Percentiles rank a stretch among this genome's conserved stretches.
phyloP scores from a whole-genome alignment of 129 eudicot species.

The Smallanthus sonchifolius region DNA sequence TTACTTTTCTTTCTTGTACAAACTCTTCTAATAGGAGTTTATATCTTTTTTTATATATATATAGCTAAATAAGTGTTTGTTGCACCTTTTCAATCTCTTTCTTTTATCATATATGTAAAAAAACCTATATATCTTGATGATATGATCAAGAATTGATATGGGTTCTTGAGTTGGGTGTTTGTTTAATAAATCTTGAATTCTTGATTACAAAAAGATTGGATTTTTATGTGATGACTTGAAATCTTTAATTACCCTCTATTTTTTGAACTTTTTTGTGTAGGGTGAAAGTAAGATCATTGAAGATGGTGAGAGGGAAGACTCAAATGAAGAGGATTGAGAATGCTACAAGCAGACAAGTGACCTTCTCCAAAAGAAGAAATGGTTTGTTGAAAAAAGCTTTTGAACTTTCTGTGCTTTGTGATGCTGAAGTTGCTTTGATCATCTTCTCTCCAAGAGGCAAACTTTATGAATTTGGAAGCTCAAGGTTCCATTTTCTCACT shows the following conservation, averaged over 20 bases:
- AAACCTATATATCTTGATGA: slow-evolving; percentile 4
- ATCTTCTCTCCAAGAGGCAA: slow-evolving; percentile 9
- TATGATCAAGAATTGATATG: slow-evolving; percentile 22
- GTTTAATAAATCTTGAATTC: slow-evolving; percentile 14
- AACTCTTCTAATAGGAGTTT: slow-evolving; percentile 23
- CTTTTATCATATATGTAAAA: not conserved
- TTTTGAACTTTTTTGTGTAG: not conserved
- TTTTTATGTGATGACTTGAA: not conserved
- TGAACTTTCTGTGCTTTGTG: slow-evolving; percentile 65
- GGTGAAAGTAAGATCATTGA: not conserved
- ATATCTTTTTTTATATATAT: not conserved
- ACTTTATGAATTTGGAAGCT: slow-evolving; percentile 9
- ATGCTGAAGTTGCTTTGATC: slow-evolving; percentile 11
- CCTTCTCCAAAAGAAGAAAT: slow-evolving; percentile 20
- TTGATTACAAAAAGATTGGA: slow-evolving; percentile 11
- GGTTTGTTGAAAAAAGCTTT: slow-evolving; percentile 75
- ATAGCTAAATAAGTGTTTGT: not conserved
- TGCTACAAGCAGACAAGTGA: slow-evolving; percentile 11
- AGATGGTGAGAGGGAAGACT: slow-evolving; percentile 13
- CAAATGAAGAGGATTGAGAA: slow-evolving; percentile 9
- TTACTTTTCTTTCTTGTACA: slow-evolving; percentile 26
- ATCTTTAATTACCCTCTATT: too few relatives aligned
- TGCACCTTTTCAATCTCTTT: slow-evolving; percentile 9
- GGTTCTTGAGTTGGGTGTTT: slow-evolving; percentile 11
- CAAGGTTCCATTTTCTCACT: slow-evolving; percentile 18